Evolutionary conservation across 2,329 filamentous ascomycete genomes (phyloP).

Genomic region (Beauveria caledonica): DNA sequence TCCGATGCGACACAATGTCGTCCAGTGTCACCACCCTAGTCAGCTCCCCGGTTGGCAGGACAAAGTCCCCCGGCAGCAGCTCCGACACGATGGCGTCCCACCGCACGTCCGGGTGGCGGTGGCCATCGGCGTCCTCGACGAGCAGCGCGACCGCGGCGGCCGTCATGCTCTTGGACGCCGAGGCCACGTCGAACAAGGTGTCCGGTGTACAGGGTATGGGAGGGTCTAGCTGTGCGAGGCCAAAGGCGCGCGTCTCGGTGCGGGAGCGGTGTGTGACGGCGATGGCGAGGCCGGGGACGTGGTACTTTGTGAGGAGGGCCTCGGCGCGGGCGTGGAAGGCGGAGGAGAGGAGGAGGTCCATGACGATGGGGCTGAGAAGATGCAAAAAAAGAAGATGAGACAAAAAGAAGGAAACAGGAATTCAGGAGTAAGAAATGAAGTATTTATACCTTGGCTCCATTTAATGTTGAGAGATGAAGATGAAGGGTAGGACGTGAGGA

Average conservation of each 20-base stretch:
- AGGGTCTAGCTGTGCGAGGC: constrained; percentile 16
- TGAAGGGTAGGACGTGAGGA: too few relatives aligned
- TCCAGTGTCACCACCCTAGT: constrained; percentile 17
- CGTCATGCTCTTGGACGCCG: constrained; percentile 20
- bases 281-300: constrained; percentile 19
- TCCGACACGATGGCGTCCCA: constrained; percentile 19
- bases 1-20: constrained; percentile 20
- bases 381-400: too few relatives aligned
- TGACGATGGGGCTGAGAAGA: not conserved
- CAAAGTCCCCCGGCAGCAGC: constrained; percentile 21
- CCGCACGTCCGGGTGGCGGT: constrained; percentile 15
- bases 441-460: too few relatives aligned
- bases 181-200: constrained; percentile 22
- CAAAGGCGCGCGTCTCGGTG: constrained; percentile 18
- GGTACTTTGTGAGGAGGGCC: constrained; percentile 12
- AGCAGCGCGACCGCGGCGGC: constrained; percentile 20
- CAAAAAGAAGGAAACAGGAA: too few relatives aligned
- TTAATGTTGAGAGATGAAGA: too few relatives aligned
- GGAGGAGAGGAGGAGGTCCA: constrained; percentile 8
- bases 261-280: constrained; percentile 11
- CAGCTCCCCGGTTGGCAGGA: constrained; percentile 17
- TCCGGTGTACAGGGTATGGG: constrained; percentile 16
- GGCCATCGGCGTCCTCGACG: constrained; percentile 15
- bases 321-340: constrained; percentile 5
- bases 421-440: too few relatives aligned